A percentile compares a stretch with the other conserved stretches of the same genome.
phyloP scores from a whole-genome alignment of 1,284 basidiomycete genomes.

The Sporisorium scitamineum region DNA sequence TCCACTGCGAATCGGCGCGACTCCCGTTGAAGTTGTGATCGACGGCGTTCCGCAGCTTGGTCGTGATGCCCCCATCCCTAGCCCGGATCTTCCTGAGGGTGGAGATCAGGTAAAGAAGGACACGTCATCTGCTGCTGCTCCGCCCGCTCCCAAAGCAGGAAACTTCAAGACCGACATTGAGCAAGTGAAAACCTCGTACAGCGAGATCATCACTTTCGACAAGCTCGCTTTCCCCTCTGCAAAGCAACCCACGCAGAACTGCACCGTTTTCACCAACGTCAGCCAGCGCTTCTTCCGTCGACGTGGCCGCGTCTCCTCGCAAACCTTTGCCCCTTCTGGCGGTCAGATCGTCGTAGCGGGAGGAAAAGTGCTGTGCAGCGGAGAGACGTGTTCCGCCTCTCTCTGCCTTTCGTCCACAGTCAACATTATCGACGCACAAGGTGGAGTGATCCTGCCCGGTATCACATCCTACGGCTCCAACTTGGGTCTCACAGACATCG shows the following conservation, averaged over 20 bases:
- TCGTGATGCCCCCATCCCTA: constrained; percentile 24
- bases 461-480: constrained; percentile 54
- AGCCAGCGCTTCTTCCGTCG: constrained; percentile 29
- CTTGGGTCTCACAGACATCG: constrained; percentile 61
- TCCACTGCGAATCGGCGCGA: constrained; percentile 76
- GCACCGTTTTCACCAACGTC: constrained; percentile 54
- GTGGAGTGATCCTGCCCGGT: constrained; percentile 53
- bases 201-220: constrained; percentile 47
- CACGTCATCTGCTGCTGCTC: constrained; percentile 12
- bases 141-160: constrained; percentile 27
- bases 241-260: constrained; percentile 8
- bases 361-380: constrained; percentile 48
- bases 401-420: constrained; percentile 3
- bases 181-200: constrained; percentile 34
- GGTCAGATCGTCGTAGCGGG: constrained; percentile 41
- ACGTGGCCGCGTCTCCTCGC: constrained; percentile 3
- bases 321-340: not conserved
- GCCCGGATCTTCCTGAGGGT: constrained; percentile 8
- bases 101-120: not conserved
- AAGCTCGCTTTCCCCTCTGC: constrained; percentile 54
- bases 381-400: constrained; percentile 9
- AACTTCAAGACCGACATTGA: constrained; percentile 52
- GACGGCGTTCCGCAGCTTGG: constrained; percentile 72
- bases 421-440: constrained; percentile 28
- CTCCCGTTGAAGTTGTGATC: constrained; percentile 76